Percentiles rank a stretch among this genome's conserved stretches.
Evolutionary conservation across 495 filamentous ascomycete genomes (phyloP).

Genomic region (Beverwykella pulmonaria): DNA sequence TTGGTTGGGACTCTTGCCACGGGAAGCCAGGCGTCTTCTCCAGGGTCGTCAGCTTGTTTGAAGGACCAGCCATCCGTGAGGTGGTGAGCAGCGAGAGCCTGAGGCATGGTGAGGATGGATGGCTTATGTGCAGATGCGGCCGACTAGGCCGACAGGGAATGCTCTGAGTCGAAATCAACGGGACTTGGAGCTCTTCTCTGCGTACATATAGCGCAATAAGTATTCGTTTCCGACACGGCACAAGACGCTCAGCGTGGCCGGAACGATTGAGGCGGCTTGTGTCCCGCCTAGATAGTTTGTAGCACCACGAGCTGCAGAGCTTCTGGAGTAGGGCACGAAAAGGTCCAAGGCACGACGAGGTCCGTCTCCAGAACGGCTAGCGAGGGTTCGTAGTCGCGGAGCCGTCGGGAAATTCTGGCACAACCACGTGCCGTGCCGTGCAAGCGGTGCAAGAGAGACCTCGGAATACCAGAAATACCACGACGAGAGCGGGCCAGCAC

Average conservation of each 20-base stretch:
- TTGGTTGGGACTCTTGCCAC: constrained; percentile 45
- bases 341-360: background rate
- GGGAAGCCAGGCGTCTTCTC: constrained; percentile 42
- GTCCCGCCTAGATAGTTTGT: constrained; percentile 34
- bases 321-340: constrained; percentile 2
- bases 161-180: background rate
- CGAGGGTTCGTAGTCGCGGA: constrained; percentile 9
- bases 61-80: constrained; percentile 43
- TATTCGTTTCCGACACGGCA: constrained; percentile 23
- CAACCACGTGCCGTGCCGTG: background rate
- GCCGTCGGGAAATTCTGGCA: constrained; percentile 28
- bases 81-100: constrained; percentile 37
- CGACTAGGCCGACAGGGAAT: background rate
- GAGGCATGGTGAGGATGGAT: constrained; percentile 26
- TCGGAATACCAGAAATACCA: constrained; percentile 9
- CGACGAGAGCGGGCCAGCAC: constrained; percentile 9
- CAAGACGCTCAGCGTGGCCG: constrained; percentile 26
- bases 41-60: constrained; percentile 40
- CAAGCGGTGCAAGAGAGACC: constrained; percentile 11
- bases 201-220: constrained; percentile 38
- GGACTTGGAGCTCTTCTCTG: constrained; percentile 8
- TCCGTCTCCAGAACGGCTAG: constrained; percentile 40
- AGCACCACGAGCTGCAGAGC: constrained; percentile 29
- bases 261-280: constrained; percentile 34
- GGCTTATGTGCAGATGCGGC: background rate